Percentiles rank a stretch among this genome's conserved stretches.
Conservation (phyloP, 331 rosid species). For the Dryas integrifolia region DNA sequence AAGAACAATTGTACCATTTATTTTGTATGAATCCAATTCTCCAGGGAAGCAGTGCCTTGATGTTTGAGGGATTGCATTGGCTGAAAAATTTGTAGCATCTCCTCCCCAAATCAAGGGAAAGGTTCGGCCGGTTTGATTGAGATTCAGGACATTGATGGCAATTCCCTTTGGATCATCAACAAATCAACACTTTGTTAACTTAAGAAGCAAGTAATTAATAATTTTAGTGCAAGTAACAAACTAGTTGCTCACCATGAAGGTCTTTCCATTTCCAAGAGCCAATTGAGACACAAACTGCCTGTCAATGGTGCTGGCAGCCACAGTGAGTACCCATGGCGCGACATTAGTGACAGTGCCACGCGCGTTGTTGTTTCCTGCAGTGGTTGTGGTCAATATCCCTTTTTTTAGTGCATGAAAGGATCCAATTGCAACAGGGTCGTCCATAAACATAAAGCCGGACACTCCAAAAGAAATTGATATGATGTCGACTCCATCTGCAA, state of each 20-base stretch:
- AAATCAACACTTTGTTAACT: neutral
- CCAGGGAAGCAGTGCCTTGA: constrained; percentile 10
- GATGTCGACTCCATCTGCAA: constrained; percentile 30
- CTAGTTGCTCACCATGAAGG: constrained; percentile 8
- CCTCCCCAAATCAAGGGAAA: constrained; percentile 32
- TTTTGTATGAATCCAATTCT: neutral
- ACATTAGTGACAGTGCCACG: neutral
- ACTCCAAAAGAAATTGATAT: constrained; percentile 23
- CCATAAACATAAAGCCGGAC: neutral
- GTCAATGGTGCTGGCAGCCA: constrained; percentile 26
- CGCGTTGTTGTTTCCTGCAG: constrained; percentile 21
- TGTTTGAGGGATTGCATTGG: neutral
- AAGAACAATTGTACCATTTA: constrained; percentile 23
- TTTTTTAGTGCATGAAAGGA: constrained; percentile 31
- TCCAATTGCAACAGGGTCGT: constrained; percentile 25
- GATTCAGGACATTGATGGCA: constrained; percentile 15
- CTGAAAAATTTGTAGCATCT: constrained; percentile 33
- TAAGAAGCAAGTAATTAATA: too few relatives aligned
- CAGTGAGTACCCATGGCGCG: constrained; percentile 25
- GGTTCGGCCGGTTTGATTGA: neutral
- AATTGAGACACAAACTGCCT: constrained; percentile 15
- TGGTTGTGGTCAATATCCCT: constrained; percentile 27
- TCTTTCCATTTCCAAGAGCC: constrained; percentile 28
- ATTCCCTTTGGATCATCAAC: constrained; percentile 7
- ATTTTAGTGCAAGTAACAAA: neutral